These are phyloP conservation scores for Acanthamoeba sp. DNA, from an alignment of 208 protist genomes.

Conservation along the genomic window DNA sequence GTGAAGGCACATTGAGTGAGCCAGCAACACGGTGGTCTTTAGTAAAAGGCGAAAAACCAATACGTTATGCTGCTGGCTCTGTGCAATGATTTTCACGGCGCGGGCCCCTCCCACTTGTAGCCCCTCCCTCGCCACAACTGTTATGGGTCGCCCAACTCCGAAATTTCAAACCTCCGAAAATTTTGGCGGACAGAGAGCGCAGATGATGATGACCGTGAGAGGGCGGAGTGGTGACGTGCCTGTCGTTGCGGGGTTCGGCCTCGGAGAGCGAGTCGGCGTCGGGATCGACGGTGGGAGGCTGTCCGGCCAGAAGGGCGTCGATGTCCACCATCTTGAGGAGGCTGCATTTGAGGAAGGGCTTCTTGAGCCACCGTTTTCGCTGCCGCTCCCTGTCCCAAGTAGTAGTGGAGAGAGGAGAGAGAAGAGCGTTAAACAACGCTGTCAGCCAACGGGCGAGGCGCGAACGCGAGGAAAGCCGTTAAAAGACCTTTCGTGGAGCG, in stretches of 20 bases:
- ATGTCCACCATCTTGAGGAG: slow-evolving; percentile 30
- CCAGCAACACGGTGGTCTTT: slow-evolving; percentile 62
- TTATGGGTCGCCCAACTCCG: not conserved
- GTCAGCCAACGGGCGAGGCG: too few species aligned
- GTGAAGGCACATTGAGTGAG: slow-evolving; percentile 60
- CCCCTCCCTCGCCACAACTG: not conserved
- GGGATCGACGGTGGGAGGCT: not conserved
- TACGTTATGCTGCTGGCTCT: slow-evolving; percentile 59
- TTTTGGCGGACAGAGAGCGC: not conserved
- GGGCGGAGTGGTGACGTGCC: not conserved
- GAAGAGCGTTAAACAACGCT: not conserved
- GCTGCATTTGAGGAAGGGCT: slow-evolving; percentile 65
- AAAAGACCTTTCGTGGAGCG: not conserved
- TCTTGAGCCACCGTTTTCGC: slow-evolving; percentile 32
- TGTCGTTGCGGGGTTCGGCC: too few species aligned
- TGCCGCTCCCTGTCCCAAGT: not conserved
- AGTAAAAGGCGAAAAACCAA: slow-evolving; percentile 71
- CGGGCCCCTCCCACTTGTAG: not conserved
- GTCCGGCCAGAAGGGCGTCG: not conserved
- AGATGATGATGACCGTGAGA: not conserved
- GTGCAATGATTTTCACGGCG: not conserved
- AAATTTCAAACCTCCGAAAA: not conserved
- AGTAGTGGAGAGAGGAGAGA: not conserved
- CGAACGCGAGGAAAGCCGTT: not conserved
- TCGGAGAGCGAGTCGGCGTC: too few species aligned